Evolutionary conservation across 257 asterid species (phyloP).

Genomic region (Eustoma russellianum): DNA sequence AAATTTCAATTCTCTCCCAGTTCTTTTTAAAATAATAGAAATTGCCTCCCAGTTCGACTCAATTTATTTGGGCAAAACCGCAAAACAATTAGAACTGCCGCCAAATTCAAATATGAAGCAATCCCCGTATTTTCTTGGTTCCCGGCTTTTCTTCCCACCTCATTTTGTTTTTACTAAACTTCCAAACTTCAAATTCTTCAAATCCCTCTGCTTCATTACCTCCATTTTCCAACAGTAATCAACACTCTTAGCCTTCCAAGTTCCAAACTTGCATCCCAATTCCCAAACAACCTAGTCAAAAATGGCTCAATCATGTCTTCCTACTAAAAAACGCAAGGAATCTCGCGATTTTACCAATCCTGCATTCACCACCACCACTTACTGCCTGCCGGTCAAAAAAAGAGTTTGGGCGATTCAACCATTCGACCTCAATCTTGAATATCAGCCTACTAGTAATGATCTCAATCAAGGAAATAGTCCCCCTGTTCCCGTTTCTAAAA

Average conservation of each 20-base stretch:
- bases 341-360: constrained; percentile 20
- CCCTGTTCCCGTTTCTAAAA: background rate
- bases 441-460: background rate
- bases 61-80: too few relatives aligned
- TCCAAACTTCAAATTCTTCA: background rate
- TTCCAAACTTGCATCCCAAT: constrained; percentile 38
- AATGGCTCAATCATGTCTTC: constrained; percentile 28
- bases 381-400: constrained; percentile 71
- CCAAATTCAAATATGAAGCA: constrained; percentile 7
- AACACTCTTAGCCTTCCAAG: constrained; percentile 13
- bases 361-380: constrained; percentile 5
- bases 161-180: background rate
- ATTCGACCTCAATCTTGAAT: constrained; percentile 36
- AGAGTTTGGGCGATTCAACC: constrained; percentile 62
- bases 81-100: background rate
- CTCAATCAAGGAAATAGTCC: background rate
- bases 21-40: too few relatives aligned
- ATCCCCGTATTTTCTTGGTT: background rate
- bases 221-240: background rate
- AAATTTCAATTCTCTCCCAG: too few relatives aligned
- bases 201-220: background rate
- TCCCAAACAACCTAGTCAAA: constrained; percentile 15
- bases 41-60: too few relatives aligned
- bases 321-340: constrained; percentile 67
- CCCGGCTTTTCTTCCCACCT: constrained; percentile 17